Base-by-base conservation (phyloP, 495 filamentous ascomycete genomes). In the Trichoderma orchidacearum region DNA sequence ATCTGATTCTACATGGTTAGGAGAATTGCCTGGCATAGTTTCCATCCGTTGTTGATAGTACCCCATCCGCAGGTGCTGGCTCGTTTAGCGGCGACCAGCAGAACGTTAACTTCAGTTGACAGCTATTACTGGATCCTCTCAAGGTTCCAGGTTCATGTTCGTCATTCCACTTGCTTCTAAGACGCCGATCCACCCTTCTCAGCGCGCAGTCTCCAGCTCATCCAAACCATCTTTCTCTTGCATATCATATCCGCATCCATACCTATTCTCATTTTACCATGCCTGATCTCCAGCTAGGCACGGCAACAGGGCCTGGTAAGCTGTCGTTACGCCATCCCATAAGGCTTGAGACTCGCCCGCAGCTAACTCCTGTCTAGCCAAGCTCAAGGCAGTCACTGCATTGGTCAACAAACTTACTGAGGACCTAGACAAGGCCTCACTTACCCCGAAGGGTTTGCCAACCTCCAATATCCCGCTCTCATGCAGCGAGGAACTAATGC, bases 371-470 rank as follows among this genome's bases (percentile, higher is more conserved):
- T 53, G 9, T 7, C 6, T 58, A 89, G 85, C 75, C 53, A 89
- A 89, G 67, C 66, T 84, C 30, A 67, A 77, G 25, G 80, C 85
- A 23, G 81, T 89, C 31, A 81, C 75, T 8, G 67, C 70, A 53
- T 66, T 90, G 25, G 63, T 90, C 60, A 68, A 74, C 12, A 75
- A 72, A 12, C 70, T 91, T 25, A 69, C 79, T 3, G 61, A 76
- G 50, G 84, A 90, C 64, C 65, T 86, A 5, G 59, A 72, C 50
- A 73, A 78, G 27, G 72, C 71, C 41, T 75, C 61, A 6, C 73
- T 89, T 21, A 68, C 70, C 1, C 66, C 81, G 50, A 64, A 80
- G 41, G 71, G 86, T 89, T 66, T 70, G 81, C 69, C 55, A 7
- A 0, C 54, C 32, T 18, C 28, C 8, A 28, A 38, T 52, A 36